Evolutionary conservation across 306 rosid genomes (phyloP).

Genomic region (Datisca glomerata): DNA sequence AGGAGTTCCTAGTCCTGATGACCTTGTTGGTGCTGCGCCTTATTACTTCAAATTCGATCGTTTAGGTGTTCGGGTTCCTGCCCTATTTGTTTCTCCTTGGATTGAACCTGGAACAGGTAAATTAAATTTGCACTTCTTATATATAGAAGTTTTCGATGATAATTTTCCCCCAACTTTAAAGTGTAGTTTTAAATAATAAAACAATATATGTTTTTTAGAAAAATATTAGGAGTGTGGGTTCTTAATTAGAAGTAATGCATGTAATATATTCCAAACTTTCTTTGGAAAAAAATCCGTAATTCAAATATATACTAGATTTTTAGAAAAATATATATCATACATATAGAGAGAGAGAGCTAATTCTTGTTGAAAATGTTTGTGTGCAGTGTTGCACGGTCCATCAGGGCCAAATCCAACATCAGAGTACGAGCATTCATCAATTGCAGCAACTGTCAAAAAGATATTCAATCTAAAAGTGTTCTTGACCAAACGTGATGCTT

Average conservation of each 20-base stretch:
- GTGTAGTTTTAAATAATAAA: no score
- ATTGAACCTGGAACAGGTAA: conserved; percentile 51
- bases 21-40: conserved; percentile 33
- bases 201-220: no score
- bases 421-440: conserved; percentile 58
- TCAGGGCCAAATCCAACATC: conserved; percentile 46
- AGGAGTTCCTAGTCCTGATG: conserved; percentile 62
- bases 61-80: conserved; percentile 62
- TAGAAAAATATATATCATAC: no score
- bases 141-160: no score
- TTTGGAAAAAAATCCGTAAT: no score
- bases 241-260: no score
- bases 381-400: conserved; percentile 43
- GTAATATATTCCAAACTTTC: no score
- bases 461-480: conserved; percentile 43
- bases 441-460: conserved; percentile 50
- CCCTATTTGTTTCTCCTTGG: conserved; percentile 62
- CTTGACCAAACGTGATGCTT: conserved; percentile 46
- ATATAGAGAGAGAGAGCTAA: background rate
- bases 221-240: no score
- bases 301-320: no score
- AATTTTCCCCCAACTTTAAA: no score
- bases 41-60: conserved; percentile 43
- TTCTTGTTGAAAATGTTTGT: background rate
- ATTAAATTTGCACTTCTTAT: no score